Evolutionary conservation across 2,329 filamentous ascomycete genomes (phyloP), one percentile per base, ranked within the genome.

Genomic region (Pleurostoma richardsiae): DNA sequence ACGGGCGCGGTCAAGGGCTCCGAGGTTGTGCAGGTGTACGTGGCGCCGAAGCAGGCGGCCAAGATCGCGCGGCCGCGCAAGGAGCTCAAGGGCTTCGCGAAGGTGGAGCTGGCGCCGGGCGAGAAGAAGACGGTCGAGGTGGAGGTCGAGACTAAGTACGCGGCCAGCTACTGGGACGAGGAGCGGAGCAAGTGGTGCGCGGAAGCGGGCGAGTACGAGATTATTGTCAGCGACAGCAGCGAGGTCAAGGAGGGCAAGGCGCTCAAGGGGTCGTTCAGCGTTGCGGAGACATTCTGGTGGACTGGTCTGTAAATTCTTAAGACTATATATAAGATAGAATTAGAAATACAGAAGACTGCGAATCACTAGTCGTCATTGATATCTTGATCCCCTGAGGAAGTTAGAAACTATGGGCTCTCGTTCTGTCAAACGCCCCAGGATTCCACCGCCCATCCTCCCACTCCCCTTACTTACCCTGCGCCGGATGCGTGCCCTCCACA

Each of bases 141-240:
- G 6, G 65, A 69, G 4, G 65, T 83, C 42, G 59, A 77, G 50
- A 77, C 77, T 57, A 88, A 86, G 65, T 82, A 86, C 46, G 82
- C 80, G 0, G 77, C 80, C 0, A 79, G 80, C 45, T 90, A 83
- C 66, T 90, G 82, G 73, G 83, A 88, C 54, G 86, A 90, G 67
- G 74, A 78, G 51, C 69, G 79, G 10, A 71, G 77, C 46, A 70
- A 80, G 56, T 90, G 85, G 85, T 75, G 79, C 26, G 77, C 76
- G 2, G 84, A 88, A 66, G 74, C 74, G 59, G 86, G 85, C 30
- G 69, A 70, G 42, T 89, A 88, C 59, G 75, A 76, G 47, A 72
- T 88, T 11, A 64, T 82, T 45, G 77, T 88, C 3, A 76, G 73
- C 6, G 69, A 76, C 42, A 85, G 79, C 49, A 86, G 76, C 53